phyloP scores from a whole-genome alignment of 495 filamentous ascomycete genomes.

The Trichoderma asperelloides region DNA sequence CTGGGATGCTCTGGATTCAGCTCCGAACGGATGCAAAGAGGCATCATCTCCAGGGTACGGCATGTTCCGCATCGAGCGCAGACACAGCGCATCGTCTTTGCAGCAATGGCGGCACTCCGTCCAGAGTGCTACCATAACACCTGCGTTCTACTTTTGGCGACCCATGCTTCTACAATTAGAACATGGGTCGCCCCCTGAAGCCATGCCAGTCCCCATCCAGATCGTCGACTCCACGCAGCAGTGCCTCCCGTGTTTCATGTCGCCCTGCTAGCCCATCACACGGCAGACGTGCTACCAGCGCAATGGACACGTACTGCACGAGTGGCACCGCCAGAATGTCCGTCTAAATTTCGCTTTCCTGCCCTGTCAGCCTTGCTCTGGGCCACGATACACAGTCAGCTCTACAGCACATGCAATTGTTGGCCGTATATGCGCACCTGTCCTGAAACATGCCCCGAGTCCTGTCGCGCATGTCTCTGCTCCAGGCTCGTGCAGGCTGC shows the following conservation, averaged over 20 bases:
- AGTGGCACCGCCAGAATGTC: neutral
- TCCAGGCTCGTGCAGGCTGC: neutral
- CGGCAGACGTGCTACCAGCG: neutral
- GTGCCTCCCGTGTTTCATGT: neutral
- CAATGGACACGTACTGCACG: neutral
- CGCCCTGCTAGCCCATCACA: neutral
- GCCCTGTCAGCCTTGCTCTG: neutral
- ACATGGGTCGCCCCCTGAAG: neutral
- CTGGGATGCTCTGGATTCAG: no score
- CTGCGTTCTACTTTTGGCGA: neutral
- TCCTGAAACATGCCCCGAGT: neutral
- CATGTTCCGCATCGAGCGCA: no score
- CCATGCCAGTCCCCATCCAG: neutral
- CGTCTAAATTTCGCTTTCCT: neutral
- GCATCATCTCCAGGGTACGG: no score
- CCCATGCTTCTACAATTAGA: neutral
- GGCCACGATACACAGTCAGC: no score
- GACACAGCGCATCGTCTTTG: no score
- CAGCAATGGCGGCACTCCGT: no score
- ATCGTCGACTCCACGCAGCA: conserved; percentile 6
- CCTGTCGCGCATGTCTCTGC: neutral
- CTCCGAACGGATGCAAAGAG: no score
- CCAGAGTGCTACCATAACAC: neutral
- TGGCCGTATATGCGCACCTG: neutral
- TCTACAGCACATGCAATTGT: neutral